Percentiles rank a stretch among this genome's conserved stretches.
Conservation (phyloP, 2,329 filamentous ascomycete species). For the Chaetomium globosum region DNA sequence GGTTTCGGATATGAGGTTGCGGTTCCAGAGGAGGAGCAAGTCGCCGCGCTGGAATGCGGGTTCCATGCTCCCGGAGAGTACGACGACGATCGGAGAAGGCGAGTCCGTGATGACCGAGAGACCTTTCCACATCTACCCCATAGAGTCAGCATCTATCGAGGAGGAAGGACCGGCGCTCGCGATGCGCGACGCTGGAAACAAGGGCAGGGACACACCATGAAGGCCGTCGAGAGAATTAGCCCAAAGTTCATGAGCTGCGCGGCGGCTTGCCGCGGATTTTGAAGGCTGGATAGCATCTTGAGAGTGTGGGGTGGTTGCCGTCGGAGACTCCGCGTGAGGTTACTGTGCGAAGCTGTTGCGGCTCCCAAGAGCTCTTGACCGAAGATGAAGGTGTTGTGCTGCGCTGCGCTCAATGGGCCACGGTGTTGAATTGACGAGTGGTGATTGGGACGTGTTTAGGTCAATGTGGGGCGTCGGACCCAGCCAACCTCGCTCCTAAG, state of each 20-base stretch:
- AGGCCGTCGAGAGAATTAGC: conserved; percentile 84
- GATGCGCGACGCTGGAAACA: neutral
- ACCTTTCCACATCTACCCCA: conserved; percentile 75
- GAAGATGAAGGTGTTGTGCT: neutral
- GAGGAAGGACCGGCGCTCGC: neutral
- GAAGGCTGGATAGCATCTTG: conserved; percentile 68
- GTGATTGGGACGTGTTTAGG: conserved; percentile 31
- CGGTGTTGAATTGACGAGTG: conserved; percentile 30
- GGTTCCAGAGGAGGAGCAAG: conserved; percentile 75
- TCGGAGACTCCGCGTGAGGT: neutral
- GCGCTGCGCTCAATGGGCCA: conserved; percentile 28
- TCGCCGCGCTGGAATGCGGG: conserved; percentile 80
- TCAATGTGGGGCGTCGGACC: conserved; percentile 15
- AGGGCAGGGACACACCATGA: conserved; percentile 65
- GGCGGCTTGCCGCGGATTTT: conserved; percentile 78
- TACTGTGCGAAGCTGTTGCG: conserved; percentile 14
- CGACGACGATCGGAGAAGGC: conserved; percentile 77
- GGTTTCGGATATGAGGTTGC: conserved; percentile 60
- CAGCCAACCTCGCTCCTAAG: neutral
- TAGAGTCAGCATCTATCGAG: conserved; percentile 30
- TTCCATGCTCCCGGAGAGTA: conserved; percentile 84
- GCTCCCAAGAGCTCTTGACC: conserved; percentile 6
- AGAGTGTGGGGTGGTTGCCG: neutral
- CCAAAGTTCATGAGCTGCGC: conserved; percentile 87
- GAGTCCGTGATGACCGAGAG: conserved; percentile 78